phyloP scores from a whole-genome alignment of 768 basidiomycete species.

The Trametes maxima region DNA sequence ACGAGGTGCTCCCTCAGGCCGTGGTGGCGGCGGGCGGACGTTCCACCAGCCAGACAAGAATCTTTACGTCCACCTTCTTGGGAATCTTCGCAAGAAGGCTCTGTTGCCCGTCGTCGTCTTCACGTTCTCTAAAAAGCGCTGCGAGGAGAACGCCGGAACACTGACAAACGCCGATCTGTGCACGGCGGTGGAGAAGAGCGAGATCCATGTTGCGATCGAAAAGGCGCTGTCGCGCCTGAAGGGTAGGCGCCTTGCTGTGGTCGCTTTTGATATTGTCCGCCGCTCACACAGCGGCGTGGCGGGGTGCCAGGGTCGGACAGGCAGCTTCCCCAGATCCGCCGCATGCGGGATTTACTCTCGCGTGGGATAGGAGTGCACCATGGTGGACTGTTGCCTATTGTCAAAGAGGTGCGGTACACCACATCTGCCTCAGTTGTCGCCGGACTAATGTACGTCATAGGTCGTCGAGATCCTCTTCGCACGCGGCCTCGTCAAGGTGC shows the following conservation, averaged over 20 bases:
- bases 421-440: neutral
- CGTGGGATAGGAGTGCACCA: constrained; percentile 98
- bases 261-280: neutral
- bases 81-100: constrained; percentile 79
- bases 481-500: constrained; percentile 90
- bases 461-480: constrained; percentile 97
- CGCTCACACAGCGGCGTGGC: neutral
- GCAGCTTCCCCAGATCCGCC: constrained; percentile 87
- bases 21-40: constrained; percentile 41
- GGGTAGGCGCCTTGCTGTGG: constrained; percentile 49
- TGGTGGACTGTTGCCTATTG: constrained; percentile 92
- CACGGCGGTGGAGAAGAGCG: constrained; percentile 90
- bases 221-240: constrained; percentile 89
- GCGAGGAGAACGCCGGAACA: constrained; percentile 94
- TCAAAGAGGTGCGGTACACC: constrained; percentile 87
- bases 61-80: constrained; percentile 90
- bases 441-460: constrained; percentile 39
- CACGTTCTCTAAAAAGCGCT: constrained; percentile 94
- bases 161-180: constrained; percentile 88
- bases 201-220: constrained; percentile 93
- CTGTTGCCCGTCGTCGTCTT: constrained; percentile 95
- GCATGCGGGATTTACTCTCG: constrained; percentile 86
- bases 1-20: constrained; percentile 41
- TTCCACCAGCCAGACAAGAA: constrained; percentile 85
- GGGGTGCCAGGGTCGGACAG: constrained; percentile 76